Evolutionary conservation across 495 filamentous ascomycete genomes (phyloP).

Genomic region (Penicilliopsis zonata): DNA sequence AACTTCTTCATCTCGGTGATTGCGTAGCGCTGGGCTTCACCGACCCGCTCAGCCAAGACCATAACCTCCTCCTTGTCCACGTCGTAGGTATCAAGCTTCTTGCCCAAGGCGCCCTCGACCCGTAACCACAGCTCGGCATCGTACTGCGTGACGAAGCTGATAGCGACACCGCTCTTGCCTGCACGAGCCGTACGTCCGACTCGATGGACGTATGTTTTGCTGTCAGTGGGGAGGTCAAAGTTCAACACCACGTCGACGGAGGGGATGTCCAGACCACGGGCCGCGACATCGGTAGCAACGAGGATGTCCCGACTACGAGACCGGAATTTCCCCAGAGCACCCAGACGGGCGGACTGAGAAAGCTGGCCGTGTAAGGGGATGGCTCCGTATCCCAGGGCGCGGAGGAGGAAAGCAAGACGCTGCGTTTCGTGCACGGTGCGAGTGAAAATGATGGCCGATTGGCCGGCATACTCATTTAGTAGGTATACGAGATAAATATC

Average conservation of each 20-base stretch:
- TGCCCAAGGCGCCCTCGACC: conserved; percentile 73
- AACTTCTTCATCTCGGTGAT: conserved; percentile 72
- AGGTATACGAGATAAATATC: conserved; percentile 82
- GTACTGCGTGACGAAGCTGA: conserved; percentile 80
- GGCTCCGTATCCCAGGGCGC: conserved; percentile 68
- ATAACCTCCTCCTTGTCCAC: conserved; percentile 74
- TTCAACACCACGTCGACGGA: conserved; percentile 84
- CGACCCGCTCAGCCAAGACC: conserved; percentile 65
- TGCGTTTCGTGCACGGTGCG: conserved; percentile 90
- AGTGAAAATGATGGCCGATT: conserved; percentile 78
- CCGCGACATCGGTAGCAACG: conserved; percentile 92
- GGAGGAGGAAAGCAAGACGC: conserved; percentile 67
- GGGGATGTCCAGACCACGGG: conserved; percentile 89
- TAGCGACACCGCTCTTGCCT: conserved; percentile 72
- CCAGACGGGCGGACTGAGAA: conserved; percentile 71
- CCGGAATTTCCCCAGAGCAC: conserved; percentile 78
- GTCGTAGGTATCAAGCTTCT: conserved; percentile 57
- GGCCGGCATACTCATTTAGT: conserved; percentile 72
- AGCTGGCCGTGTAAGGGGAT: conserved; percentile 90
- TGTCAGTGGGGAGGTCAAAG: conserved; percentile 68
- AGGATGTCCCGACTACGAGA: conserved; percentile 66
- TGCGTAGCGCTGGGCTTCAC: conserved; percentile 75
- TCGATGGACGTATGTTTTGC: conserved; percentile 90
- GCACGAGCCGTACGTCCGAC: conserved; percentile 90
- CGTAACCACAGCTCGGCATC: conserved; percentile 78